Base-by-base conservation (phyloP, 2,329 filamentous ascomycete species). In the Nothophaeocryptopus gaeumannii region DNA sequence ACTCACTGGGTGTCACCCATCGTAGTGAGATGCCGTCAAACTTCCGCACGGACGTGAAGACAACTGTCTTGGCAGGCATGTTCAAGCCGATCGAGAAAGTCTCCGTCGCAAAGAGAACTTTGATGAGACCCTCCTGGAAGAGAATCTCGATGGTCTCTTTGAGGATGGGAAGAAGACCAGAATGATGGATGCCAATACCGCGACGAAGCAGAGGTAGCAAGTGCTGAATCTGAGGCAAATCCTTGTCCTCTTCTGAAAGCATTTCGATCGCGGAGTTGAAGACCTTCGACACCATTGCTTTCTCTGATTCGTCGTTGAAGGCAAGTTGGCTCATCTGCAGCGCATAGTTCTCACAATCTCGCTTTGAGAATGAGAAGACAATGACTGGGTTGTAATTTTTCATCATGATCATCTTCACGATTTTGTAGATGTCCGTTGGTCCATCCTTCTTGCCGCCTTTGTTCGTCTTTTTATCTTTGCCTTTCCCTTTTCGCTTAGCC, bases 91-190 rank as follows among this genome's bases (percentile, higher is more conserved):
- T 99, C 3, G 93, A 97, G 73, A 99, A 99, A 1, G 93, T 99
- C 70, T 99, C 95, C 0, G 93, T 99, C 0, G 93, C 93, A 55
- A 99, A 97, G 1, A 99, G 78, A 8, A 97, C 92, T 73, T 99
- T 99, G 76, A 99, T 96, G 36, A 99, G 75, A 43, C 91, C 91
- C 72, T 99, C 93, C 67, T 99, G 93, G 78, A 99, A 99, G 36
- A 99, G 76, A 69, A 99, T 99, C 74, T 99, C 93, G 58, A 99
- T 97, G 0, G 92, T 96, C 72, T 99, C 93, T 72, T 99, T 99
- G 50, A 99, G 74, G 61, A 99, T 97, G 0, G 93, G 93, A 43
- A 99, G 77, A 38, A 99, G 78, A 52, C 93, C 93, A 31, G 91
- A 96, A 71, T 99, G 93, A 78, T 99, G 93, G 56, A 99, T 89